Conservation (phyloP, 2,329 filamentous ascomycete species). For the Arachnopeziza araneosa region DNA sequence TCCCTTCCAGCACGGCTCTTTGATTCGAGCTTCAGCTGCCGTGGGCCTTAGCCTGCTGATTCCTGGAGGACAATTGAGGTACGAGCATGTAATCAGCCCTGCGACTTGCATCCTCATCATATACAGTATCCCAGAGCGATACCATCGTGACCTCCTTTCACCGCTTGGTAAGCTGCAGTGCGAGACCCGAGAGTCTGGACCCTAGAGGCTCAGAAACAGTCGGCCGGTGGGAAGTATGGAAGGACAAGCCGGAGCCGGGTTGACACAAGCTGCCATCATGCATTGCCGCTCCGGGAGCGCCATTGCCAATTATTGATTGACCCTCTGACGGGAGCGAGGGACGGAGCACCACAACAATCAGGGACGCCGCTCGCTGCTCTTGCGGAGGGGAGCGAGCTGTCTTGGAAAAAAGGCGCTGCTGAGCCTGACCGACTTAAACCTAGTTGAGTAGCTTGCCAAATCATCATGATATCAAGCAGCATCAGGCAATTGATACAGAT, state of each 20-base stretch:
- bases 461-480: neutral
- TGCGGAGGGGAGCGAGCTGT: too few relatives aligned
- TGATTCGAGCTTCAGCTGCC: constrained; percentile 20
- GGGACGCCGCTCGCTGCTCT: too few relatives aligned
- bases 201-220: neutral
- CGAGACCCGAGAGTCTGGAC: neutral
- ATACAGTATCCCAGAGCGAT: neutral
- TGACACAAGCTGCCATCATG: neutral
- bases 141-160: neutral
- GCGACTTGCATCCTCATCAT: constrained; percentile 21
- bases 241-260: neutral
- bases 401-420: too few relatives aligned
- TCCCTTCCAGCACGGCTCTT: constrained; percentile 18
- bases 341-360: too few relatives aligned
- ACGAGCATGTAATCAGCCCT: constrained; percentile 22
- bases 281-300: neutral
- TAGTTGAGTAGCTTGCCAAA: neutral
- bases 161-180: neutral
- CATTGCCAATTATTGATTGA: too few relatives aligned
- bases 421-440: neutral
- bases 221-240: neutral
- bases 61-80: neutral
- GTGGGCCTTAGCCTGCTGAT: constrained; percentile 3
- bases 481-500: neutral
- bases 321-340: too few relatives aligned